Conservation (phyloP, 495 filamentous ascomycete genomes). For the Hypoxylon rickii region DNA sequence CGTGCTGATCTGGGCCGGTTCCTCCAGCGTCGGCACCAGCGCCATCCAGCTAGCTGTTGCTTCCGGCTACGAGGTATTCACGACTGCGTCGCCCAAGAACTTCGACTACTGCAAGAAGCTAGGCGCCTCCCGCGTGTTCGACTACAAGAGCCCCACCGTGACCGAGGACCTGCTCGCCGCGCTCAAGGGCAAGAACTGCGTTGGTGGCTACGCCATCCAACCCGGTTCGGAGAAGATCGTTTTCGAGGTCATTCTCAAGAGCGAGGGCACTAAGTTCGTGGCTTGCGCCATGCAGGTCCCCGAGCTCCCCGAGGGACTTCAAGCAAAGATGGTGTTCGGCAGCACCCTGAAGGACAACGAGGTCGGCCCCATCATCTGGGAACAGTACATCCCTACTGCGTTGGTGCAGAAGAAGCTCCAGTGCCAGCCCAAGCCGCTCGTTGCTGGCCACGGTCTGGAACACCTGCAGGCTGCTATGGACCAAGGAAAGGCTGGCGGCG, state of each 20-base stretch:
- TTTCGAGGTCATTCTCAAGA: conserved; percentile 20
- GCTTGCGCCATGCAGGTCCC: conserved; percentile 29
- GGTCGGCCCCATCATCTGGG: conserved; percentile 26
- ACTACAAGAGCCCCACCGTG: conserved; percentile 55
- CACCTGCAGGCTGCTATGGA: conserved; percentile 31
- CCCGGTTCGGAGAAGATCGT: conserved; percentile 8
- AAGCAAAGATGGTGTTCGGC: conserved; percentile 34
- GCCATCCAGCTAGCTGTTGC: conserved; percentile 67
- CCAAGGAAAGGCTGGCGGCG: conserved; percentile 6
- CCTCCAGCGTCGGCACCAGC: conserved; percentile 61
- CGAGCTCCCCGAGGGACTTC: conserved; percentile 25
- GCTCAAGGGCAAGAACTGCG: conserved; percentile 27
- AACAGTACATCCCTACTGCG: conserved; percentile 24
- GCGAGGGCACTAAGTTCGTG: conserved; percentile 34
- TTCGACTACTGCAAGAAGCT: conserved; percentile 56
- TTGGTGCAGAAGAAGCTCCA: conserved; percentile 23
- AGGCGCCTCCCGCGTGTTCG: conserved; percentile 61
- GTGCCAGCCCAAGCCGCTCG: conserved; percentile 23
- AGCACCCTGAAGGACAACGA: conserved; percentile 28
- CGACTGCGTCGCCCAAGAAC: conserved; percentile 60
- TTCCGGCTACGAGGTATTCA: conserved; percentile 62
- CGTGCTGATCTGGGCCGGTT: conserved; percentile 64
- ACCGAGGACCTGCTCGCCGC: conserved; percentile 41
- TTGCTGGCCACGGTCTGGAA: conserved; percentile 35
- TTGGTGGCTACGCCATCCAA: conserved; percentile 21